Conservation (phyloP, 345 rosid species). For the Gossypium longicalyx region DNA sequence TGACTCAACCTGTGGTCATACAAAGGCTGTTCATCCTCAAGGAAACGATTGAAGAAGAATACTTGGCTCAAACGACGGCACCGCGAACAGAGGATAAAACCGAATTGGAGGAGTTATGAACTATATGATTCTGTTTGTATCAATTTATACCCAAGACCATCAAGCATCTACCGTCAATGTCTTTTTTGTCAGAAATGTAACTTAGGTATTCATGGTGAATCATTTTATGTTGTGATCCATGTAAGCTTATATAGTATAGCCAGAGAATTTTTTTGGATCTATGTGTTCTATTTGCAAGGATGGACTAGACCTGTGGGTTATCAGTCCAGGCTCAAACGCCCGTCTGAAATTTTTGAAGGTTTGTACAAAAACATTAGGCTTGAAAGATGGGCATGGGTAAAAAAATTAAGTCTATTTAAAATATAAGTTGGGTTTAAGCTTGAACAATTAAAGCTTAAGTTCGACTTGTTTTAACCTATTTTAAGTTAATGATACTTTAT, state of each 20-base stretch:
- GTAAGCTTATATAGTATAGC: background rate
- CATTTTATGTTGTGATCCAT: background rate
- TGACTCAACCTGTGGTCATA: slow-evolving; percentile 84
- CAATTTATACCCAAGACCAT: background rate
- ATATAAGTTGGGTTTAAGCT: accelerated
- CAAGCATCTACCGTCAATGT: background rate
- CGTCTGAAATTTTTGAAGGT: too few species aligned
- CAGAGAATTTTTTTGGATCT: background rate
- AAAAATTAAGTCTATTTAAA: too few species aligned
- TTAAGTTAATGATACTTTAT: too few species aligned
- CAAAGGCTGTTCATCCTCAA: slow-evolving; percentile 81
- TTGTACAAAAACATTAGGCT: too few species aligned
- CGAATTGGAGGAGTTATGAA: slow-evolving; percentile 30
- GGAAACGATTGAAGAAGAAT: slow-evolving; percentile 83
- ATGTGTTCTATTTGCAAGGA: too few species aligned
- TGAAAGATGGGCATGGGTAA: too few species aligned
- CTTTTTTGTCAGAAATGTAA: background rate
- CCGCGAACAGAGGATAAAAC: slow-evolving; percentile 22
- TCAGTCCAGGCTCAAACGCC: too few species aligned
- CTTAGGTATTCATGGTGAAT: background rate
- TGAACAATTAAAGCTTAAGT: too few species aligned
- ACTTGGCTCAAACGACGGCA: slow-evolving; percentile 39
- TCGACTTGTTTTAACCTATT: accelerated
- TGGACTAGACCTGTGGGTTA: too few species aligned
- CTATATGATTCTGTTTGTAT: background rate